Base-by-base conservation (phyloP, 345 rosid genomes). In the Citropsis articulata region DNA sequence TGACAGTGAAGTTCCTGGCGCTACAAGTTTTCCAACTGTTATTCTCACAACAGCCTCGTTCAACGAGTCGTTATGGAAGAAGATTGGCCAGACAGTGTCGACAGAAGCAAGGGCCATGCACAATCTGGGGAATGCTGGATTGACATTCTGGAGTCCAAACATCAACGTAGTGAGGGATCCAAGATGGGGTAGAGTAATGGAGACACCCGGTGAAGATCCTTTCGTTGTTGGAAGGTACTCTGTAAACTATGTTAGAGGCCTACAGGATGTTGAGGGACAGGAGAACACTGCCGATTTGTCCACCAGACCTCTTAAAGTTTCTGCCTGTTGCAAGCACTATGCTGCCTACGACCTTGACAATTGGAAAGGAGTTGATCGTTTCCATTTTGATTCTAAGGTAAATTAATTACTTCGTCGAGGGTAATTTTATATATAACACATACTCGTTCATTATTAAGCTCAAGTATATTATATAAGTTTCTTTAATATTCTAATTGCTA, bases 171-270 rank as follows among this genome's bases (percentile, higher is more conserved):
- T 78, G 1, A 67, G 91, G 31, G 89, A 88, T 61, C 91, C 89
- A 2, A 74, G 89, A 75, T 84, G 91, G 91, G 88, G 88, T 5
- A 82, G 91, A 60, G 30, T 61, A 22, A 18, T 61, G 0, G 91
- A 88, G 69, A 88, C 91, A 0, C 88, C 89, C 0, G 88, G 89
- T 10, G 89, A 88, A 66, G 91, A 88, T 76, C 91, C 89, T 1
- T 80, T 66, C 1, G 59, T 77, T 1, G 91, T 81, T 21, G 88
- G 88, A 2, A 78, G 14, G 25, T 86, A 86, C 18, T 88, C 84
- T 3, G 69, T 76, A 12, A 80, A 78, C 63, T 88, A 83, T n/a
- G 89, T 85, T 10, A 77, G 87, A 62, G 91, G 91, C 2, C 65
- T 88, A n/a, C 91, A 88, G 50, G 91, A 86, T 69, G 84, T 84